Evolutionary conservation across 148 eudicot species (phyloP).

Genomic region (Spergularia marina): DNA sequence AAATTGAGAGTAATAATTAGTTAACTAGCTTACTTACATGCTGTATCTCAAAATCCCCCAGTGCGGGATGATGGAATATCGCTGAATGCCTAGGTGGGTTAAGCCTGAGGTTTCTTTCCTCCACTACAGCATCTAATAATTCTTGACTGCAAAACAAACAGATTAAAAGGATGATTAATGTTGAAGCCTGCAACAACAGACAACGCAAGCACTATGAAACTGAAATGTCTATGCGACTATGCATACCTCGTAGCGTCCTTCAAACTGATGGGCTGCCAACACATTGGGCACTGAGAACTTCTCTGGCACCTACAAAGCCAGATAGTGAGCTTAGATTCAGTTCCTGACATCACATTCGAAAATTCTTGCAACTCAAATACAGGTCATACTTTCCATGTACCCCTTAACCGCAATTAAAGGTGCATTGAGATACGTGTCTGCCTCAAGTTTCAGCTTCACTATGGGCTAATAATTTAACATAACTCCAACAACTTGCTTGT

Average conservation of each 20-base stretch:
- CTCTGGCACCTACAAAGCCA: constrained; percentile 83
- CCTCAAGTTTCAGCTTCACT: neutral
- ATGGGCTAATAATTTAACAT: neutral
- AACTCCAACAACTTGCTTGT: neutral
- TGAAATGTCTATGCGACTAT: constrained; percentile 9
- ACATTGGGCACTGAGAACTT: constrained; percentile 98
- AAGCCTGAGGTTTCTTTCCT: constrained; percentile 62
- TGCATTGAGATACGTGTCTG: neutral
- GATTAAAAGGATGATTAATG: neutral
- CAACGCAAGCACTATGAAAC: neutral
- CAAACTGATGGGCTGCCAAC: constrained; percentile 90
- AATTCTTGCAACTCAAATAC: neutral
- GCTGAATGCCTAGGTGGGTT: constrained; percentile 70
- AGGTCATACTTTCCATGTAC: neutral
- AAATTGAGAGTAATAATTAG: neutral
- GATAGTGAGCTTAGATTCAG: constrained; percentile 2
- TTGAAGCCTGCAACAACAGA: neutral
- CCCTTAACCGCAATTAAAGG: neutral
- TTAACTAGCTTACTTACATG: constrained; percentile 58
- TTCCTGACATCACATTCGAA: neutral
- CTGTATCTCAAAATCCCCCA: constrained; percentile 85
- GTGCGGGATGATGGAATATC: constrained; percentile 84
- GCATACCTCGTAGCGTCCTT: constrained; percentile 72
- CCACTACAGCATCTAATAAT: constrained; percentile 79
- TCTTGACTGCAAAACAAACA: constrained; percentile 64